phyloP scores from a whole-genome alignment of 495 filamentous ascomycete genomes.

The Neurospora cerealis region DNA sequence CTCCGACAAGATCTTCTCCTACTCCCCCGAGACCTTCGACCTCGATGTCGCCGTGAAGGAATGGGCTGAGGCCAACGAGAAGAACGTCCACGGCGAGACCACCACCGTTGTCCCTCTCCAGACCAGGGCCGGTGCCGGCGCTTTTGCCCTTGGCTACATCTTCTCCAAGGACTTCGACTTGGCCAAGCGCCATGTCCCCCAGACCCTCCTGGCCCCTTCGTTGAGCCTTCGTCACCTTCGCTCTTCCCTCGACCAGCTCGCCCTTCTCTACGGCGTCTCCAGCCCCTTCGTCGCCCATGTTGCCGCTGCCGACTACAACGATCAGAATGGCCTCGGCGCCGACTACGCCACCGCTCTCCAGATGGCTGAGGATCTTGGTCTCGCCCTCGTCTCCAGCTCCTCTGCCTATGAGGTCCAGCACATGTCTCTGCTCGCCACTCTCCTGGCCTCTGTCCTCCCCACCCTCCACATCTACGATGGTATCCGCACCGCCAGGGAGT shows the following conservation, averaged over 20 bases:
- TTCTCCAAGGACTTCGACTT: slow-evolving; percentile 93
- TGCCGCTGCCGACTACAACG: slow-evolving; percentile 83
- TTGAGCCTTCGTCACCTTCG: slow-evolving; percentile 72
- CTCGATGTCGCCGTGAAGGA: slow-evolving; percentile 69
- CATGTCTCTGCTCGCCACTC: slow-evolving; percentile 82
- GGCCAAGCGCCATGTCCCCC: slow-evolving; percentile 81
- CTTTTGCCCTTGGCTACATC: slow-evolving; percentile 89
- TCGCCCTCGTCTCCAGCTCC: slow-evolving; percentile 74
- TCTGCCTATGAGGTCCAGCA: slow-evolving; percentile 90
- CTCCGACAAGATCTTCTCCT: slow-evolving; percentile 93
- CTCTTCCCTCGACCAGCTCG: slow-evolving; percentile 78
- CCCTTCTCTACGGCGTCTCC: slow-evolving; percentile 76
- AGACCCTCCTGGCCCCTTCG: slow-evolving; percentile 78
- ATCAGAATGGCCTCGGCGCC: slow-evolving; percentile 58
- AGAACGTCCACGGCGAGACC: slow-evolving; percentile 72
- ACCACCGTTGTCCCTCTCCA: slow-evolving; percentile 73
- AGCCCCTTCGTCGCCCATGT: slow-evolving; percentile 90
- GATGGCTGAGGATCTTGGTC: slow-evolving; percentile 82
- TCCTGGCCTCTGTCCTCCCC: slow-evolving; percentile 69
- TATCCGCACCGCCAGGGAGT: slow-evolving; percentile 75
- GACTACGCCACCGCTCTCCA: slow-evolving; percentile 78
- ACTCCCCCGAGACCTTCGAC: slow-evolving; percentile 87
- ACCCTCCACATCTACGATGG: slow-evolving; percentile 91
- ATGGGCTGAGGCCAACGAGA: slow-evolving; percentile 56
- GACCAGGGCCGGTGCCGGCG: slow-evolving; percentile 79